phyloP scores from a whole-genome alignment of 169 alveolate species.

The Eimeria tenella region DNA sequence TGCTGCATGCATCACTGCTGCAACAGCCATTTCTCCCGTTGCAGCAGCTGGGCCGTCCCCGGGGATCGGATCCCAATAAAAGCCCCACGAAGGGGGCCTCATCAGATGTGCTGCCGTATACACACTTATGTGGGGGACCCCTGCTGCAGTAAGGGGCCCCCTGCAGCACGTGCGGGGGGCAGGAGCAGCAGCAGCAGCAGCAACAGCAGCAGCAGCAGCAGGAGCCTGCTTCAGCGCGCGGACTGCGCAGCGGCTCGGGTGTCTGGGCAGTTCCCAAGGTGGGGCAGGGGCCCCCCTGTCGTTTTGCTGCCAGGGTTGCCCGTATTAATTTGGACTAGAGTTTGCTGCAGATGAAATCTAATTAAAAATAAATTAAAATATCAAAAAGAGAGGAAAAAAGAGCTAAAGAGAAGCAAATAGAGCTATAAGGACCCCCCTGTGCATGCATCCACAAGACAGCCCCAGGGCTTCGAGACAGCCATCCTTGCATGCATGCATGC shows the following conservation, averaged over 20 bases:
- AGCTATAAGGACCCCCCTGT: too few species aligned
- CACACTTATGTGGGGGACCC: neutral
- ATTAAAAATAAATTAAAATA: neutral
- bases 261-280: slow-evolving; percentile 2
- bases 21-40: neutral
- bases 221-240: slow-evolving; percentile 12
- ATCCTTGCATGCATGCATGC: neutral
- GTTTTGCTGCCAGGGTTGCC: neutral
- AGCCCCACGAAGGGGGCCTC: too few species aligned
- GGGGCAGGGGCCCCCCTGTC: neutral
- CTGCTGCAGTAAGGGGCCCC: neutral
- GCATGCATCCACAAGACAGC: neutral
- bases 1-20: neutral
- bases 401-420: too few species aligned
- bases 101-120: neutral
- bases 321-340: neutral
- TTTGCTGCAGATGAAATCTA: neutral
- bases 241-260: neutral
- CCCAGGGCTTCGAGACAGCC: neutral
- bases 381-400: too few species aligned
- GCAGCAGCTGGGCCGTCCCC: slow-evolving; percentile 13
- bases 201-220: slow-evolving; percentile 6
- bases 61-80: too few species aligned
- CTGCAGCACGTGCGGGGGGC: neutral
- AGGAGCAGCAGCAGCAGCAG: slow-evolving; percentile 38